A percentile compares a stretch with the other conserved stretches of the same genome.
phyloP scores from a whole-genome alignment of 2,329 filamentous ascomycete genomes.

The Aspergillus sojae region DNA sequence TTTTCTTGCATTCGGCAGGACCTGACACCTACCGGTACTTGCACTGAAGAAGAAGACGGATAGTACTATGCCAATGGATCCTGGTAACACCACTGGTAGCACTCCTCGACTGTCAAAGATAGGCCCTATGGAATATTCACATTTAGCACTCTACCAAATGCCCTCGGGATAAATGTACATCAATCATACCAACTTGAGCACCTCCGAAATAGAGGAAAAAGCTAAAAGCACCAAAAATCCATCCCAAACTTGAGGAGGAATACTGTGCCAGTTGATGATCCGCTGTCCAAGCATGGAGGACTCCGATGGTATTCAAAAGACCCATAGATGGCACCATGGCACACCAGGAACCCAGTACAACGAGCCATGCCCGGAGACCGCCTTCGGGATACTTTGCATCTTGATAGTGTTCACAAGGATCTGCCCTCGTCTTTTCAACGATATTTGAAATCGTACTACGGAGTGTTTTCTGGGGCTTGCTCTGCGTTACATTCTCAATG shows the following conservation, averaged over 20 bases:
- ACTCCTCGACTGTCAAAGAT: constrained; percentile 43
- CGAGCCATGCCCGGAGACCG: constrained; percentile 46
- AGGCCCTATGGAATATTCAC: constrained; percentile 27
- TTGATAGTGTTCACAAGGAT: background rate
- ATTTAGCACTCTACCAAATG: background rate
- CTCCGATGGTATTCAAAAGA: constrained; percentile 42
- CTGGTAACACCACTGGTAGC: constrained; percentile 31
- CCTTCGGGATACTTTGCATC: constrained; percentile 40
- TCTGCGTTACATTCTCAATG: background rate
- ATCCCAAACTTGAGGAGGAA: constrained; percentile 38
- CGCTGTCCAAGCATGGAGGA: constrained; percentile 42
- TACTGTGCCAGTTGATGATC: constrained; percentile 37
- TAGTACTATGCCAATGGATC: constrained; percentile 25
- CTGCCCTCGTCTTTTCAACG: background rate
- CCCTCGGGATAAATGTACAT: background rate
- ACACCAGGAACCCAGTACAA: constrained; percentile 43
- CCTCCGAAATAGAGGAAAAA: constrained; percentile 41
- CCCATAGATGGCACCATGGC: constrained; percentile 44
- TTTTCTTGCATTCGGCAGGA: background rate
- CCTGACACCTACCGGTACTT: constrained; percentile 21
- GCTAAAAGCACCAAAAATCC: constrained; percentile 45
- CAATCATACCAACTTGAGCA: constrained; percentile 21
- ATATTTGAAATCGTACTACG: background rate
- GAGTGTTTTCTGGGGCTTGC: too few relatives aligned
- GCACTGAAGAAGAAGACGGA: constrained; percentile 36